Evolutionary conservation across 2,329 filamentous ascomycete genomes (phyloP), one percentile per base, ranked within the genome.

Genomic region (Epichloe uncinata): DNA sequence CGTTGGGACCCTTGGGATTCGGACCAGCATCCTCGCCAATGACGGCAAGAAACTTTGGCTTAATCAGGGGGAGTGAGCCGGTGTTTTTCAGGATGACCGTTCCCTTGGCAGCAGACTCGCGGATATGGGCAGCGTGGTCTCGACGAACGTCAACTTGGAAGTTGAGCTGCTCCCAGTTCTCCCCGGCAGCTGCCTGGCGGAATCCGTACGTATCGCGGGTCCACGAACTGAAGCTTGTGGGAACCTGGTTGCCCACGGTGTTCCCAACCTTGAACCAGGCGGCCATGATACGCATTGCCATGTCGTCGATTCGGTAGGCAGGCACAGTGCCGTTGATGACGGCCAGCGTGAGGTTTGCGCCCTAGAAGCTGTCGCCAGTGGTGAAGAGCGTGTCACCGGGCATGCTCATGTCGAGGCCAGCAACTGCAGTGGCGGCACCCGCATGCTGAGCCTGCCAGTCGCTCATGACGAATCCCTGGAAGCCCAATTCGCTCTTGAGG

Each of bases 171-270:
- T 79, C 75, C 57, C 76, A 78, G 46, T 78, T 78, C 52, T 82
- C 72, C 22, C 77, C 66, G 12, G 78, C 84, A 9, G 75, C 77
- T 47, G 66, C 73, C 62, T 95, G 82, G 45, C 80, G 60, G 52
- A 79, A 84, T 41, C 84, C 86, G 56, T 78, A 85, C 0, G 85
- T 90, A 58, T 91, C 82, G 1, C 73, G 69, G 1, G 83, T 87
- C 91, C 91, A 97, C 5, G 88, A 88, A 58, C 84, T 84, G 68
- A 96, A 95, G 73, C 90, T 97, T 65, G 86, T 81, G 2, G 72
- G 69, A 0, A 68, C 64, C 47, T 73, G 65, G 4, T 66, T 61
- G 22, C 69, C 66, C 2, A 80, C 57, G 0, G 70, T 73, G 54
- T 73, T 71, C 47, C 79, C 79, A 37, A 82, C 78, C 66, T 84